Evolutionary conservation across 106 monocot genomes (phyloP).

Genomic region (Gastrodia elata): DNA sequence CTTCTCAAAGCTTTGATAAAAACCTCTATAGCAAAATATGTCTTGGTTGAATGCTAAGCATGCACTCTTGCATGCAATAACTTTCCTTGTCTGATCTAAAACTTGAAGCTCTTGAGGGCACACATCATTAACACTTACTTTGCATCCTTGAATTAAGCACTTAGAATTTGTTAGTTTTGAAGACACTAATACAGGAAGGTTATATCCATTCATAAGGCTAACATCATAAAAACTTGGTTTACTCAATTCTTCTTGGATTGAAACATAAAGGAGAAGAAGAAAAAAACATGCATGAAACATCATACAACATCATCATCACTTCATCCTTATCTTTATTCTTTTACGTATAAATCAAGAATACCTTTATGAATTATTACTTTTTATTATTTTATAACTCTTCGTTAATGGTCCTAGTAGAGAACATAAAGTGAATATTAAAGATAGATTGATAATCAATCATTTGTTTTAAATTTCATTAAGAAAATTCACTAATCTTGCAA

Average conservation of each 20-base stretch:
- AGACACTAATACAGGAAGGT: slow-evolving; percentile 42
- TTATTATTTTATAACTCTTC: neutral
- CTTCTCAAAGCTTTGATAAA: slow-evolving; percentile 32
- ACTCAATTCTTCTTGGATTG: slow-evolving; percentile 23
- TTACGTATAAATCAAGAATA: neutral
- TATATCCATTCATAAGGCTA: slow-evolving; percentile 69
- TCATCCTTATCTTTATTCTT: no score
- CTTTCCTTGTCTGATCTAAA: slow-evolving; percentile 10
- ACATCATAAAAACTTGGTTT: slow-evolving; percentile 64
- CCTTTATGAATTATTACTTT: neutral
- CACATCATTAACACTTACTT: slow-evolving; percentile 24
- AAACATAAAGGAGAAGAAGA: slow-evolving; percentile 28
- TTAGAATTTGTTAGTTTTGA: slow-evolving; percentile 18
- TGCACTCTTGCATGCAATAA: slow-evolving; percentile 76
- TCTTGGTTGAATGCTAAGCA: slow-evolving; percentile 58
- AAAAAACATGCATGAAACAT: neutral
- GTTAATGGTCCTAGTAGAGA: neutral
- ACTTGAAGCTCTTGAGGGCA: slow-evolving; percentile 62
- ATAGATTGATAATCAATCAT: neutral
- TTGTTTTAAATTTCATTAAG: no score
- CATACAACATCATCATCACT: neutral
- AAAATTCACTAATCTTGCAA: no score
- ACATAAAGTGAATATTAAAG: neutral
- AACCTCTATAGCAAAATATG: slow-evolving; percentile 46
- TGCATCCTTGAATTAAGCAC: slow-evolving; percentile 47